A percentile compares a stretch with the other conserved stretches of the same genome.
Evolutionary conservation across 192 early-diverging fungal species (phyloP).

Genomic region (Linnemannia exigua): DNA sequence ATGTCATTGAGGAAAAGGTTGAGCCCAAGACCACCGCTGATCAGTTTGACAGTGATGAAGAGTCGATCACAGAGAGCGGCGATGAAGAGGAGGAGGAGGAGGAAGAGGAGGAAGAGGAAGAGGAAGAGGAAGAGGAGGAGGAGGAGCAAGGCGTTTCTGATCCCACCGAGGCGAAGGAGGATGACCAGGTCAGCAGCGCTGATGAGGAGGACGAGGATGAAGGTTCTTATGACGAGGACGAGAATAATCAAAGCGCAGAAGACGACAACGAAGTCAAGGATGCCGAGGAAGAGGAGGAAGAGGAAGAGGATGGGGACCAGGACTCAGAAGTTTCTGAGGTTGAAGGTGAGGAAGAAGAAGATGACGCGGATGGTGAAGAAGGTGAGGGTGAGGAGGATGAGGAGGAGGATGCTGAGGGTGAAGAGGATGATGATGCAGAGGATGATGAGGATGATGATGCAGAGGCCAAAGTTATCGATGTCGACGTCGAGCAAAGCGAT

Average conservation of each 20-base stretch:
- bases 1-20: background rate
- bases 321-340: conserved; percentile 6
- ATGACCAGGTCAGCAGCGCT: conserved; percentile 5
- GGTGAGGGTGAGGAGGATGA: background rate
- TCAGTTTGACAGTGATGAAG: background rate
- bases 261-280: conserved; percentile 18
- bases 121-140: background rate
- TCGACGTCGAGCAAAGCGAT: too few species aligned
- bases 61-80: background rate
- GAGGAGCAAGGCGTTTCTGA: conserved; percentile 10
- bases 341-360: conserved; percentile 5
- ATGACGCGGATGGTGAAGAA: background rate
- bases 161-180: background rate
- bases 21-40: background rate
- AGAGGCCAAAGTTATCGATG: too few species aligned
- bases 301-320: background rate
- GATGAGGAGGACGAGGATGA: background rate
- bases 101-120: background rate
- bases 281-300: conserved; percentile 12
- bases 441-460: background rate
- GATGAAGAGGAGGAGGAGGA: conserved; percentile 9
- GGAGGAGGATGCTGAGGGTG: background rate
- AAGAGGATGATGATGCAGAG: background rate
- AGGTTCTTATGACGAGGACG: background rate
- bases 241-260: conserved; percentile 11